Conservation (phyloP, 345 rosid species). For the Anacardium occidentale region DNA sequence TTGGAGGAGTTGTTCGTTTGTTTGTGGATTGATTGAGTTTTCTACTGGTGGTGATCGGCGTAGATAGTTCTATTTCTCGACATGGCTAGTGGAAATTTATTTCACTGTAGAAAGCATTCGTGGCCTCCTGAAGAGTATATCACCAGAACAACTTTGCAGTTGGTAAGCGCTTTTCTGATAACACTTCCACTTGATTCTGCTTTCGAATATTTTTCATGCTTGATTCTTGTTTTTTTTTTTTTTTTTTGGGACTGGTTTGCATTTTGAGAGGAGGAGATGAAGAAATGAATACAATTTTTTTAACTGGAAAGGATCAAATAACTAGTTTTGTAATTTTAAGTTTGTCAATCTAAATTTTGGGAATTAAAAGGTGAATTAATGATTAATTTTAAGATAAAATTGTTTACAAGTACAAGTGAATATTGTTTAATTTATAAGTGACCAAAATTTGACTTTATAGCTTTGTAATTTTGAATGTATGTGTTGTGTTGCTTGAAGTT, state of each 20-base stretch:
- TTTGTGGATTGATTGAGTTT: too few species aligned
- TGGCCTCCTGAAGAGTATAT: slow-evolving; percentile 97
- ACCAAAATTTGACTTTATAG: too few species aligned
- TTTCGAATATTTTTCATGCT: background rate
- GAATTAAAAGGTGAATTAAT: too few species aligned
- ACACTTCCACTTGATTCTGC: background rate
- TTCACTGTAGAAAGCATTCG: slow-evolving; percentile 79
- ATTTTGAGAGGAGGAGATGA: background rate
- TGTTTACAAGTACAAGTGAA: background rate
- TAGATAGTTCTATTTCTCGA: slow-evolving; percentile 19
- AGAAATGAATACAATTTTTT: background rate
- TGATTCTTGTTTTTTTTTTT: background rate
- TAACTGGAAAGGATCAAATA: too few species aligned
- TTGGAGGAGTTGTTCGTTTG: background rate
- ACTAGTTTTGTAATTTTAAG: too few species aligned
- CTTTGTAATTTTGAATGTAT: background rate
- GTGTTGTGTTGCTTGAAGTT: background rate
- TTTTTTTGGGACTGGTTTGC: background rate
- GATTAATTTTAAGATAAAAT: too few species aligned
- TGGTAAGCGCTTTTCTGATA: slow-evolving; percentile 43
- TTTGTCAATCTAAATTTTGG: too few species aligned
- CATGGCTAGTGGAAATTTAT: slow-evolving; percentile 77
- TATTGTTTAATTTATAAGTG: too few species aligned
- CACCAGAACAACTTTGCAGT: slow-evolving; percentile 63
- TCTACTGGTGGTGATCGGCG: background rate